phyloP scores from a whole-genome alignment of 2,329 filamentous ascomycete species.

The Anisogramma anomala region DNA sequence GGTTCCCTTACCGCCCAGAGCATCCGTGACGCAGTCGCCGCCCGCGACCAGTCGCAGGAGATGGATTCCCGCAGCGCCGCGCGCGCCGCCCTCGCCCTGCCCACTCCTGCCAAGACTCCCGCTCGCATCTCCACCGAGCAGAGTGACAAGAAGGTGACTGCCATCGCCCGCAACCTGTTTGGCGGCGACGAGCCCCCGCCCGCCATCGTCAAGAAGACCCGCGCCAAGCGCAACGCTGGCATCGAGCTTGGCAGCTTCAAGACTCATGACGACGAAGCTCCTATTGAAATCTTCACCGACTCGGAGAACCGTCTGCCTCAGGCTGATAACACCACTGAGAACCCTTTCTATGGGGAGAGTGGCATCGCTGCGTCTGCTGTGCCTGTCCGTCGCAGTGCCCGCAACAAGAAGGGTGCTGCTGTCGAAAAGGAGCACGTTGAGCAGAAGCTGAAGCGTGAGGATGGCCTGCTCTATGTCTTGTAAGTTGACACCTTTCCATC shows the following conservation, averaged over 20 bases:
- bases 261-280: constrained; percentile 41
- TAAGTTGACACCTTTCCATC: constrained; percentile 35
- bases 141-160: constrained; percentile 38
- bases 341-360: constrained; percentile 55
- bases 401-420: constrained; percentile 34
- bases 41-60: constrained; percentile 26
- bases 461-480: constrained; percentile 69
- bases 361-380: constrained; percentile 28
- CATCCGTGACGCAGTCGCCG: constrained; percentile 31
- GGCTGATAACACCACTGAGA: constrained; percentile 52
- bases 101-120: constrained; percentile 69
- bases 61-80: constrained; percentile 17
- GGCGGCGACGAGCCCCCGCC: constrained; percentile 26
- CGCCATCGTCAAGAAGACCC: constrained; percentile 47
- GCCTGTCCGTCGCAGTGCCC: constrained; percentile 41
- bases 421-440: constrained; percentile 41
- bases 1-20: constrained; percentile 33
- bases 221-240: constrained; percentile 40
- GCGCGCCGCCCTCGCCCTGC: constrained; percentile 40
- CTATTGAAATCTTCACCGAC: constrained; percentile 68
- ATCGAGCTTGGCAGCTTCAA: constrained; percentile 47
- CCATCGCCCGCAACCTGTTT: constrained; percentile 52
- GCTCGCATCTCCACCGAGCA: constrained; percentile 46
- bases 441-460: constrained; percentile 49
- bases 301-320: constrained; percentile 66